Evolutionary conservation across 1,284 basidiomycete genomes (phyloP).

Genomic region (Tylopilus microsporus): DNA sequence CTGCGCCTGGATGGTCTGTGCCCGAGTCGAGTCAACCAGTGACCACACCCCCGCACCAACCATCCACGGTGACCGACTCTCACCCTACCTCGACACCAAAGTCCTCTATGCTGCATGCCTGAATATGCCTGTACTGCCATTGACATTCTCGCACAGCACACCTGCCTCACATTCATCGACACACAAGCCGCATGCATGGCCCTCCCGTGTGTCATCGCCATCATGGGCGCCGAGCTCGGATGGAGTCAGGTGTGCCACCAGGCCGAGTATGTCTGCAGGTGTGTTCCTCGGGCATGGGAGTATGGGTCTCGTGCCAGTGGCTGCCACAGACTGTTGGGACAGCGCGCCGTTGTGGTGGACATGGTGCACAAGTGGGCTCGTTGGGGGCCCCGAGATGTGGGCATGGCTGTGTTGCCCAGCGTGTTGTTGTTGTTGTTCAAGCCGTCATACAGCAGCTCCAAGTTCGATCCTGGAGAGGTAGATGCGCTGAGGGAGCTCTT

Average conservation of each 20-base stretch:
- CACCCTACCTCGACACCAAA: slow-evolving; percentile 91
- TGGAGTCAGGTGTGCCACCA: slow-evolving; percentile 64
- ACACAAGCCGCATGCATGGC: slow-evolving; percentile 77
- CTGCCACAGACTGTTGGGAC: not conserved
- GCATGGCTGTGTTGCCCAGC: no score
- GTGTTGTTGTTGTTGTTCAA: slow-evolving; percentile 22
- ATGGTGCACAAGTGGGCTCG: slow-evolving; percentile 27
- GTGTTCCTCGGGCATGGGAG: slow-evolving; percentile 47
- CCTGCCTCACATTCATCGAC: slow-evolving; percentile 90
- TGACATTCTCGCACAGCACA: slow-evolving; percentile 90
- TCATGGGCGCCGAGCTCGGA: slow-evolving; percentile 83
- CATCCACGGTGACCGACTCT: slow-evolving; percentile 76
- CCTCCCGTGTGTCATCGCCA: slow-evolving; percentile 83
- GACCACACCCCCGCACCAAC: slow-evolving; percentile 60
- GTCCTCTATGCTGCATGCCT: slow-evolving; percentile 83
- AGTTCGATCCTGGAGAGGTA: slow-evolving; percentile 69
- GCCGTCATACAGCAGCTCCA: slow-evolving; percentile 46
- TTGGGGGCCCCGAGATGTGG: slow-evolving; percentile 12
- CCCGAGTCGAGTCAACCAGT: slow-evolving; percentile 75
- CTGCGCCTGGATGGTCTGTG: slow-evolving; percentile 91
- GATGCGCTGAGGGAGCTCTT: slow-evolving; percentile 58
- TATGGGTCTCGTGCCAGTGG: slow-evolving; percentile 64
- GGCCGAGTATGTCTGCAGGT: slow-evolving; percentile 55
- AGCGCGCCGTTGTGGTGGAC: not conserved
- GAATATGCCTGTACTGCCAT: slow-evolving; percentile 86